Conservation (phyloP, 306 rosid genomes). For the Cucurbita maxima region DNA sequence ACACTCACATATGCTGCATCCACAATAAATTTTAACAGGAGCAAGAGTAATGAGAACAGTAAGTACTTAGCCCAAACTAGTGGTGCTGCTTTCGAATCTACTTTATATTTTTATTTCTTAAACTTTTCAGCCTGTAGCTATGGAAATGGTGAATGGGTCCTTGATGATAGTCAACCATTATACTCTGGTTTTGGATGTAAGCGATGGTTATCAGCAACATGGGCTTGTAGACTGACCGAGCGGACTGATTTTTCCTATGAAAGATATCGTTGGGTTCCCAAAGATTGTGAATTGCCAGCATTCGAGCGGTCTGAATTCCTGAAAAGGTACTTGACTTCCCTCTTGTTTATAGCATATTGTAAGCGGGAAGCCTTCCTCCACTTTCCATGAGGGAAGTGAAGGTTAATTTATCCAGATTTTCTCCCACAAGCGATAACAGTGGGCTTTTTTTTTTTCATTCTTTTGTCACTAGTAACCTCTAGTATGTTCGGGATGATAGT, state of each 20-base stretch:
- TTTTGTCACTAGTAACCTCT: too few relatives aligned
- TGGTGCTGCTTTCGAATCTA: neutral
- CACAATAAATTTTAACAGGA: neutral
- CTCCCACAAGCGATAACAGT: too few relatives aligned
- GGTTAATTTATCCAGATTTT: too few relatives aligned
- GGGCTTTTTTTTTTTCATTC: too few relatives aligned
- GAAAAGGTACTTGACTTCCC: slow-evolving; percentile 43
- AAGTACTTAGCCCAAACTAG: neutral
- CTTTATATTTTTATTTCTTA: neutral
- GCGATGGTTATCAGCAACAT: slow-evolving; percentile 74
- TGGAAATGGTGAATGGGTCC: slow-evolving; percentile 81
- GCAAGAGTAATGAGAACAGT: neutral
- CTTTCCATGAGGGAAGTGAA: too few relatives aligned
- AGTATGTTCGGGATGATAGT: too few relatives aligned
- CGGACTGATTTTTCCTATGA: slow-evolving; percentile 71
- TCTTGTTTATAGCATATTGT: neutral
- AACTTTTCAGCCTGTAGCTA: slow-evolving; percentile 56
- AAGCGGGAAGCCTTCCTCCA: neutral
- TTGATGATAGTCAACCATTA: slow-evolving; percentile 42
- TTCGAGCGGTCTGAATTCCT: slow-evolving; percentile 50
- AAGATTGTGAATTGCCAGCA: slow-evolving; percentile 49
- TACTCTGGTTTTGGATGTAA: slow-evolving; percentile 73
- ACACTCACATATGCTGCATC: neutral
- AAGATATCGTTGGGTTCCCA: slow-evolving; percentile 70
- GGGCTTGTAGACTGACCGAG: slow-evolving; percentile 75